Base-by-base conservation (phyloP, 2,329 filamentous ascomycete species). In the Helminthosporium solani region DNA sequence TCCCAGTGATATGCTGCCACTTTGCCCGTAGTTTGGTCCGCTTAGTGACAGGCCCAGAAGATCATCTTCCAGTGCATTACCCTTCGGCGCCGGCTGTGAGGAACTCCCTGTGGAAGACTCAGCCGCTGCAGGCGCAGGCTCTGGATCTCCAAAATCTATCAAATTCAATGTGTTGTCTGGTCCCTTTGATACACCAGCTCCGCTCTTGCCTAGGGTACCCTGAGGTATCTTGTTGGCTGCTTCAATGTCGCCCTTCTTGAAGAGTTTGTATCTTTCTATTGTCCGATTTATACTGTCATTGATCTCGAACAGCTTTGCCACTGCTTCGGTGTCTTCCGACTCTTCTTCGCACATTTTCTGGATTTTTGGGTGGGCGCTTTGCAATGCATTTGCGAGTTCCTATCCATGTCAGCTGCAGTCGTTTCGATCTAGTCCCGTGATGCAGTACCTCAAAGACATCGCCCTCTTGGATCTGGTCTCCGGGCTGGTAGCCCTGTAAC, bases 281-380 rank as follows among this genome's bases (percentile, higher is more conserved):
- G 94, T 99, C 52, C 92, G 84, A 67, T 97, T 89, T 81, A 99
- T 99, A 73, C 91, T 96, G 71, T 99, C 94, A 67, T 99, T 99
- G 65, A 99, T 97, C 67, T 97, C 90, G 45, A 99, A 80, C 9
- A 99, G 78, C 72, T 96, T 96, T 34, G 90, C 88, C 5, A 99
- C 94, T 4, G 94, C 94, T 74, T 96, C 94, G 51, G 90, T 85
- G 64, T 99, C 94, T 51, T 97, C 92, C 9, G 91, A 96, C 66
- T 99, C 94, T 71, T 99, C 94, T 71, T 97, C 92, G 64, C 92
- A 97, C 92, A 99, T 99, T 74, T 90, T 96, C 68, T 97, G 92
- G 55, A 99, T 97, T 75, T 99, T 99, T 7, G 94, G 94, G 63
- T 99, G 94, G 2, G 94, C 94, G 64, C 87, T 96, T 68, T 90